Base-by-base conservation (phyloP, 2,329 filamentous ascomycete genomes). In the Aspergillus costaricaensis region DNA sequence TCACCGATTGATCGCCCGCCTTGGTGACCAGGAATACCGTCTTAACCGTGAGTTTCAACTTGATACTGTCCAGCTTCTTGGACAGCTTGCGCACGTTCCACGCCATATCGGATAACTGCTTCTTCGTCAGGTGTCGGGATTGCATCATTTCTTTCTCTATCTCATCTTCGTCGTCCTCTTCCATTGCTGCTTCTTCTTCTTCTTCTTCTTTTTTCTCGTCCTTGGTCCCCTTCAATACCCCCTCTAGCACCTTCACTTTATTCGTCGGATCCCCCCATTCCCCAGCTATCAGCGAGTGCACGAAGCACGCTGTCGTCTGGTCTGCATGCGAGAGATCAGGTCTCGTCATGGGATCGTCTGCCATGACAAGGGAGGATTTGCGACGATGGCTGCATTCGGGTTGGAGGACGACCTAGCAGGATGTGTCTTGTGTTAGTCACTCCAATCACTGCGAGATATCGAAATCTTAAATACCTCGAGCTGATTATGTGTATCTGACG, bases 41-140 rank as follows among this genome's bases (percentile, higher is more conserved):
- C 73, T 86, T 87, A 65, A 96, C 91, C 56, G 89, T 88, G 66
- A 96, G 86, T 74, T 89, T 91, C 63, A 99, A 82, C 60, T 89
- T 86, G 74, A 98, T 88, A 75, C 88, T 92, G 55, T 91, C 91
- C 61, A 98, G 79, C 62, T 91, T 89, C 71, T 96, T 90, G 30
- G 91, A 94, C 60, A 99, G 81, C 76, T 97, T 92, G 51, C 95
- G 85, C 60, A 98, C 95, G 25, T 94, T 93, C 87, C 94, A 93
- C 0, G 94, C 93, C 94, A 99, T 98, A 70, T 98, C 95, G 14
- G 90, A 92, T 44, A 99, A 83, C 76, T 99, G 92, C 75, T 91
- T 92, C 80, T 98, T 98, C 1, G 93, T 97, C 67, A 98, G 82
- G 53, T 97, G 85, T n/a, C 94, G 85, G 61, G 86, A 88, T 59